Evolutionary conservation across 495 filamentous ascomycete species (phyloP), one percentile per base, ranked within the genome.

Genomic region (Penicillium silybi): DNA sequence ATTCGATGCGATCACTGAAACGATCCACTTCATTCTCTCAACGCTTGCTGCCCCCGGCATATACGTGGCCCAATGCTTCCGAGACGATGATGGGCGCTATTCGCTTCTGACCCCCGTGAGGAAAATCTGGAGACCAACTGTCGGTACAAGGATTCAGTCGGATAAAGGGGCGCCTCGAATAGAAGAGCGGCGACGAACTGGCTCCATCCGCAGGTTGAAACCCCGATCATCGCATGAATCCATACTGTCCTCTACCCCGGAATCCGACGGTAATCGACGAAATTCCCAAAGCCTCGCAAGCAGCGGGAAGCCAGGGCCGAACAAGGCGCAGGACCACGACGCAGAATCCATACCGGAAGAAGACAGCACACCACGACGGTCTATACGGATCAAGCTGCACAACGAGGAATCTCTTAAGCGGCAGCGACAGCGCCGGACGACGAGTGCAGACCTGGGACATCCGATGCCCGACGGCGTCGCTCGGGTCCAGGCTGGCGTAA

Each of bases 321-420:
- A 68, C 22, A 79, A 84, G 48, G 77, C 83, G 11, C 83, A 83
- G 59, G 79, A 75, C 23, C 42, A 52, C 13, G 59, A 58, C 63
- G 62, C 57, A 35, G 66, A 71, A 25, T 62, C 60, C 25, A 48
- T 66, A 46, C 53, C 78, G 58, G 68, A 89, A 83, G 65, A 89
- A 81, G 65, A 89, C 81, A 51, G 71, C 77, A 43, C 88, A 83
- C 52, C 84, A 3, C 82, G 89, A 54, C 82, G 90, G 26, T 92
- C 90, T 15, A 95, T 96, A 54, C 81, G 90, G 25, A 96, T 97
- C 58, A 95, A 95, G 66, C 77, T 96, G 13, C 82, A 92, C 67
- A 88, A 89, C 56, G 92, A 97, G 62, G 89, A 95, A 41, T 57
- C 66, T 13, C 58, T 72, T 8, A 67, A 73, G 29, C 63, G 65